These are phyloP conservation scores for Boletus insuetus DNA, from an alignment of 768 basidiomycete genomes.

Conservation along the genomic window DNA sequence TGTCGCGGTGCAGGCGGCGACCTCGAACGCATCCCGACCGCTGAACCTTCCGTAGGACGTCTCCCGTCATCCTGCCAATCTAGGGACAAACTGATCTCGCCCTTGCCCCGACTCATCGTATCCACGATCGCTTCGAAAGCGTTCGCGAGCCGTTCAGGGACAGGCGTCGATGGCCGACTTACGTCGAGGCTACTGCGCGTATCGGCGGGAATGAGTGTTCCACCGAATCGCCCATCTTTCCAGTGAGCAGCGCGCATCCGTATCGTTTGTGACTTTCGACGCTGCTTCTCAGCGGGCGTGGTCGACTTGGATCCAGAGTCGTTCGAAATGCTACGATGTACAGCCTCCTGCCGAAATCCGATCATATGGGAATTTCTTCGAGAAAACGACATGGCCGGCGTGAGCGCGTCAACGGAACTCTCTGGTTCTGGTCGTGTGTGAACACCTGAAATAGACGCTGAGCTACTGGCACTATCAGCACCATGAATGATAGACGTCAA, in stretches of 20 bases:
- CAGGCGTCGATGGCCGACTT: slow-evolving; percentile 30
- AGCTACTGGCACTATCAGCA: slow-evolving; percentile 11
- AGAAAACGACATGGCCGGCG: slow-evolving; percentile 2
- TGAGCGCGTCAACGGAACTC: background rate
- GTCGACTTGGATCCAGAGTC: slow-evolving; percentile 29
- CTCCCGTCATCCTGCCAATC: slow-evolving; percentile 8
- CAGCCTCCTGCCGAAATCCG: slow-evolving; percentile 13
- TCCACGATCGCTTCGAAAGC: slow-evolving; percentile 48
- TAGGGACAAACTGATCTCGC: slow-evolving; percentile 7
- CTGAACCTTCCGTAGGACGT: background rate
- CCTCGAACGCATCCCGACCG: background rate
- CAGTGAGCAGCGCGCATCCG: slow-evolving; percentile 58
- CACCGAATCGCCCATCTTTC: slow-evolving; percentile 54
- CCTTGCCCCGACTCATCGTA: slow-evolving; percentile 31
- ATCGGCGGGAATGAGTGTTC: slow-evolving; percentile 28
- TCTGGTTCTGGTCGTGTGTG: background rate
- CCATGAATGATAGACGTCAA: slow-evolving; percentile 38
- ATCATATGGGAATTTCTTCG: slow-evolving; percentile 5
- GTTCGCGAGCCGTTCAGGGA: slow-evolving; percentile 41
- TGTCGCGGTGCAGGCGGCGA: slow-evolving; percentile 23
- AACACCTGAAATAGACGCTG: slow-evolving; percentile 2
- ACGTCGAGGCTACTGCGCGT: slow-evolving; percentile 13
- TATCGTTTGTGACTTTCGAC: slow-evolving; percentile 47
- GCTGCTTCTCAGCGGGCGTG: slow-evolving; percentile 26
- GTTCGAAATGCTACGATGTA: background rate